A percentile compares a stretch with the other conserved stretches of the same genome.
phyloP scores from a whole-genome alignment of 805 yeast genomes.

The Candida silvatica region DNA sequence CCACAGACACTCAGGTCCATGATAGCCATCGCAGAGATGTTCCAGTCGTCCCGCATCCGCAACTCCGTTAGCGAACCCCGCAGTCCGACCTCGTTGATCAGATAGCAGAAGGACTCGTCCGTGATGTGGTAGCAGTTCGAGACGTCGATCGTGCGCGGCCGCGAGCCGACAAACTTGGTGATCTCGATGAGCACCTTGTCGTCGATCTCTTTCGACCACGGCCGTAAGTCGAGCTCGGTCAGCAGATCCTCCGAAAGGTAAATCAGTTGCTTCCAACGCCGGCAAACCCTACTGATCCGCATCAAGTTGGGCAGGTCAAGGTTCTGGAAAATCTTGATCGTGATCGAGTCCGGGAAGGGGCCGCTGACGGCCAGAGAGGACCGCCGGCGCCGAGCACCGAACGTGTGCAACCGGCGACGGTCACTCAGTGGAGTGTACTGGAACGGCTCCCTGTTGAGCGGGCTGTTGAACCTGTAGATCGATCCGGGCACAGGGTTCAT shows the following conservation, averaged over 20 bases:
- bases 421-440: conserved; percentile 49
- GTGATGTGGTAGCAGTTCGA: conserved; percentile 73
- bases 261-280: conserved; percentile 61
- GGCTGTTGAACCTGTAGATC: conserved; percentile 15
- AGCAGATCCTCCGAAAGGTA: conserved; percentile 47
- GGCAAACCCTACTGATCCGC: conserved; percentile 49
- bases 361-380: conserved; percentile 52
- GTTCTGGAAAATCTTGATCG: conserved; percentile 43
- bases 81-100: conserved; percentile 65
- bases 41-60: conserved; percentile 67
- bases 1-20: conserved; percentile 72
- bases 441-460: conserved; percentile 23
- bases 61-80: conserved; percentile 47
- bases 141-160: conserved; percentile 53
- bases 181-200: conserved; percentile 51
- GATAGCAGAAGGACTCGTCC: conserved; percentile 63
- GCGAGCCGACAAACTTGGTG: conserved; percentile 61
- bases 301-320: conserved; percentile 51
- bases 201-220: conserved; percentile 53
- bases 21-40: conserved; percentile 70
- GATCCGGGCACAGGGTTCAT: conserved; percentile 21
- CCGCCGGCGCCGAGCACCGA: conserved; percentile 36
- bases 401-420: conserved; percentile 38
- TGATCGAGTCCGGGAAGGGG: conserved; percentile 52
- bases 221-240: conserved; percentile 44